A percentile compares a stretch with the other conserved stretches of the same genome.
Conservation (phyloP, 1,284 basidiomycete species). For the Sphagnurus paluster region DNA sequence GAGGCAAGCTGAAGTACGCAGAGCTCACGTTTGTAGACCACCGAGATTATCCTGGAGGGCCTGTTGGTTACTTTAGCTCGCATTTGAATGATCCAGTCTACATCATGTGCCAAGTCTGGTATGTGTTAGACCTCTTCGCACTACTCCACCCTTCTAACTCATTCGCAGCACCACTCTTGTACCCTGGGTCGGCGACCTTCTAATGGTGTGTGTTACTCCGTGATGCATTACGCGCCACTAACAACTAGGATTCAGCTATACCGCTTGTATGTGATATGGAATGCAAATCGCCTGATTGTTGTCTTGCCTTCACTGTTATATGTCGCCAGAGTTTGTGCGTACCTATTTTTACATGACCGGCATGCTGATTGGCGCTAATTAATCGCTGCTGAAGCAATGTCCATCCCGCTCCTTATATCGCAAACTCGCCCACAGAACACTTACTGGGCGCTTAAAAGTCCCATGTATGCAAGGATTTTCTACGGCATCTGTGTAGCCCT, state of each 20-base stretch:
- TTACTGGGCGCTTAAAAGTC: constrained; percentile 15
- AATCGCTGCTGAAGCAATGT: constrained; percentile 26
- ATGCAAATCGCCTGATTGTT: constrained; percentile 26
- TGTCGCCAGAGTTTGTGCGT: constrained; percentile 29
- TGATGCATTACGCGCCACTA: background rate
- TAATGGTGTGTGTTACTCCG: constrained; percentile 26
- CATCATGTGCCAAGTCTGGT: constrained; percentile 31
- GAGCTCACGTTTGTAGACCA: constrained; percentile 30
- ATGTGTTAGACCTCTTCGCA: constrained; percentile 3
- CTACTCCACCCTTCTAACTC: background rate
- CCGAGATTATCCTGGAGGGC: constrained; percentile 10
- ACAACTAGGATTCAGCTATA: constrained; percentile 27
- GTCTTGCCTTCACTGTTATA: constrained; percentile 29
- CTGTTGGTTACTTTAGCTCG: constrained; percentile 13
- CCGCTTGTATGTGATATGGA: constrained; percentile 34
- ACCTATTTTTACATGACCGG: background rate
- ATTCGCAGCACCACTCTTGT: constrained; percentile 26
- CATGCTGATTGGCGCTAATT: background rate
- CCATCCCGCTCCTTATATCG: constrained; percentile 31
- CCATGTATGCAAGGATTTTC: constrained; percentile 25
- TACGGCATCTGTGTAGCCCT: constrained; percentile 29
- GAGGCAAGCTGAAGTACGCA: constrained; percentile 29
- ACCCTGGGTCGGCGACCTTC: constrained; percentile 32
- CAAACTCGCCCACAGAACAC: constrained; percentile 20
- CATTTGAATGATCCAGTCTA: constrained; percentile 24